Evolutionary conservation across 805 yeast species (phyloP), one percentile per base, ranked within the genome.

Genomic region (Yarrowia sp.): DNA sequence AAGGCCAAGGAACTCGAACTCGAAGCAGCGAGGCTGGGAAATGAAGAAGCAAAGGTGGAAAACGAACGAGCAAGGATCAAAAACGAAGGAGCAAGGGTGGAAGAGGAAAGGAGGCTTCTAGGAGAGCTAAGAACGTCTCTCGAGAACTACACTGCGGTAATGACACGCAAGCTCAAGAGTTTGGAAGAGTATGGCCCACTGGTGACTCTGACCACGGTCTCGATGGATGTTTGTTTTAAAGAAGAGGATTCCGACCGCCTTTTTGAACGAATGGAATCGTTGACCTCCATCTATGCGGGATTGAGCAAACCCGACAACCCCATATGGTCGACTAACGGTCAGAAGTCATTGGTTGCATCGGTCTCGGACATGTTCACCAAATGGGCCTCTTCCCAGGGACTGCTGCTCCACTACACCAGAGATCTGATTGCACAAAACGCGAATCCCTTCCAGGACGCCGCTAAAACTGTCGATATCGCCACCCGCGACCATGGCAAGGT

Each of bases 351-450:
- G 16, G 43, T 59, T 14, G 35, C 65, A 12, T 8, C 52, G 8
- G 19, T 59, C 14, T 43, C 52, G 16, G 52, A 59, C 52, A 59
- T 45, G 42, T 45, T 59, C 52, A 59, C 65, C 3, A 45, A 59
- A 35, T 59, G 65, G 65, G 65, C 65, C 8, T 59, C 52, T 5
- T 15, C 32, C 1, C 52, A 59, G 35, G 65, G 65, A 8, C 32
- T 59, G 19, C 52, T 59, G 16, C 45, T 16, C 7, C 65, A 59
- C 9, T 59, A 59, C 52, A 59, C 65, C 1, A 26, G 65, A 8
- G 42, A 52, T 2, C 65, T 59, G 52, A 43, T 45, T 3, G 65
- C 38, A 43, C 8, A 59, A 48, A 14, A 36, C 8, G 40, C 43
- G 14, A 19, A 32, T 14, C 65, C 65, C 35, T 4, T 45, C 15